These are phyloP conservation scores for Salix exigua DNA, from an alignment of 345 rosid genomes.

Conservation along the genomic window DNA sequence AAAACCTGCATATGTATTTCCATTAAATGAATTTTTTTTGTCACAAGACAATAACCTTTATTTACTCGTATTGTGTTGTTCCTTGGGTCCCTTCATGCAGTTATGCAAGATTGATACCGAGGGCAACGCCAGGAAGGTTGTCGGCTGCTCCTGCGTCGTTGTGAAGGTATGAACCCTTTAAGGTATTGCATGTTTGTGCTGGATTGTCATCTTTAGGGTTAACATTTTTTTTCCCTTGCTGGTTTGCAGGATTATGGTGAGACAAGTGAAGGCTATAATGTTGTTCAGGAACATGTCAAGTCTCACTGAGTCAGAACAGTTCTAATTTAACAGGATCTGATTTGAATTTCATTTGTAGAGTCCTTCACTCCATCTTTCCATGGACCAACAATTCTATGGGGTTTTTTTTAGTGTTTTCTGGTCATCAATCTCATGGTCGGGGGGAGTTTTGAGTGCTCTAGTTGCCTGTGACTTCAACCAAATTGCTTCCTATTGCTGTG, in stretches of 20 bases:
- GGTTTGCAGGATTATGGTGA: conserved; percentile 18
- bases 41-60: background rate
- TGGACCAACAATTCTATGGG: background rate
- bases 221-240: background rate
- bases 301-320: conserved; percentile 6
- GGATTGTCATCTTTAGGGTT: background rate
- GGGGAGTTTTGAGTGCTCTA: background rate
- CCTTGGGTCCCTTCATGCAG: conserved; percentile 28
- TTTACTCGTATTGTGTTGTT: background rate
- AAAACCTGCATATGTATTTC: background rate
- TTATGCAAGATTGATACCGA: conserved; percentile 81
- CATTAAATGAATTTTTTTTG: background rate
- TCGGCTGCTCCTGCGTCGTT: conserved; percentile 79
- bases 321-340: background rate
- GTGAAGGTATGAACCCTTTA: conserved; percentile 51
- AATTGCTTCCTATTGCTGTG: background rate
- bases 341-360: conserved; percentile 4
- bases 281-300: conserved; percentile 21
- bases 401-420: background rate
- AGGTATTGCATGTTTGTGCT: too few species aligned
- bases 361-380: background rate
- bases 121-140: conserved; percentile 85
- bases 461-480: background rate
- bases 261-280: conserved; percentile 21
- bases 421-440: background rate